Conservation (phyloP, 1,139 yeast genomes). For the Suhomyces bokatorum region DNA sequence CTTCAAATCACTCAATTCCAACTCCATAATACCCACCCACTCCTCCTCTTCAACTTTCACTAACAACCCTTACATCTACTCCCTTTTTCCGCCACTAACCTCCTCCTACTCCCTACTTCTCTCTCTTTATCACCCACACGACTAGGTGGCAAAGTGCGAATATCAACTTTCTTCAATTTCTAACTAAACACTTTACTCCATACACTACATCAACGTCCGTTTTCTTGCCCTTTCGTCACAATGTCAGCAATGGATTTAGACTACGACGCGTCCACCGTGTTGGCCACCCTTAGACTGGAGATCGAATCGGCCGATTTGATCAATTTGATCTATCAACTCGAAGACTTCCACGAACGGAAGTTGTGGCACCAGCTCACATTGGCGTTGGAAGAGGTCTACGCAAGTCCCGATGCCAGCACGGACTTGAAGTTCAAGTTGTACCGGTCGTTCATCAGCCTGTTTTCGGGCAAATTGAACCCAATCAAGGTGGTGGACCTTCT, state of each 20-base stretch:
- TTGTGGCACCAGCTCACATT: slow-evolving; percentile 77
- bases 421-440: slow-evolving; percentile 60
- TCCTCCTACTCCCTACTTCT: not conserved
- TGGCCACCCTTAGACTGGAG: slow-evolving; percentile 70
- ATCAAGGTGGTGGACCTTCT: slow-evolving; percentile 77
- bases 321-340: slow-evolving; percentile 71
- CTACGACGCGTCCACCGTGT: slow-evolving; percentile 58
- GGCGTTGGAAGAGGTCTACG: slow-evolving; percentile 61
- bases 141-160: not conserved
- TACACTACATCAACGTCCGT: not conserved
- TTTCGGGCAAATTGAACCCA: slow-evolving; percentile 73
- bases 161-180: too few relatives aligned
- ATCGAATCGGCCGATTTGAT: slow-evolving; percentile 62
- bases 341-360: slow-evolving; percentile 85
- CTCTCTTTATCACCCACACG: not conserved
- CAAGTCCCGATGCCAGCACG: slow-evolving; percentile 30
- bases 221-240: slow-evolving; percentile 2
- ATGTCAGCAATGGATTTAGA: slow-evolving; percentile 39
- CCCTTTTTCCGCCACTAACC: not conserved
- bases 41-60: not conserved
- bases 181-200: not conserved
- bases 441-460: slow-evolving; percentile 66
- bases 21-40: not conserved
- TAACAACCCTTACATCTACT: too few relatives aligned
- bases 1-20: not conserved